These are phyloP conservation scores for Hondaea fermentalgiana DNA, from an alignment of 108 stramenopile genomes.

Conservation along the genomic window DNA sequence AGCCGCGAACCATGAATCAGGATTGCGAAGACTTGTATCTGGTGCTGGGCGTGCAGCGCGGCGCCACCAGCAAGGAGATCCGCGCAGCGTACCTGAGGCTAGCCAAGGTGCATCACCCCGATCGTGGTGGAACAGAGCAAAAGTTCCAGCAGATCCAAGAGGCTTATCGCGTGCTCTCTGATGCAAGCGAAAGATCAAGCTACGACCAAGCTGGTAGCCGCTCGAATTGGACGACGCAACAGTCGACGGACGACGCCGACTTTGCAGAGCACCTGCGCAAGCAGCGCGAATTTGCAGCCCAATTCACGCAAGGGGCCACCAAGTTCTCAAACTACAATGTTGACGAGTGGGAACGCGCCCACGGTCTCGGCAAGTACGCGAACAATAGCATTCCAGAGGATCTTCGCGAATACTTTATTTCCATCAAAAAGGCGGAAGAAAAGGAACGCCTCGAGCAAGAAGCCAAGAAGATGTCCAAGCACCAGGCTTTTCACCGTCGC, in stretches of 20 bases:
- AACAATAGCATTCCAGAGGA: background rate
- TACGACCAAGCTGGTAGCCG: background rate
- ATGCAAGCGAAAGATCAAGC: background rate
- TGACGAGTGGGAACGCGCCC: background rate
- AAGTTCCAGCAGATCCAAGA: background rate
- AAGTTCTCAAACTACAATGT: background rate
- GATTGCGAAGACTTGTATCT: background rate
- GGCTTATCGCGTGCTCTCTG: background rate
- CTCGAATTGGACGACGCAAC: background rate
- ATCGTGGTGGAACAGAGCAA: background rate
- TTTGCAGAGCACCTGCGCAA: background rate
- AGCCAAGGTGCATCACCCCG: conserved; percentile 1
- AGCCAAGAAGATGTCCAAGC: background rate
- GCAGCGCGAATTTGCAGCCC: background rate
- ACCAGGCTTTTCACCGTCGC: background rate
- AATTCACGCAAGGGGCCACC: background rate
- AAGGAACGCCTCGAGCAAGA: background rate
- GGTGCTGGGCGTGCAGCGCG: background rate
- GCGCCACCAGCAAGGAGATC: background rate
- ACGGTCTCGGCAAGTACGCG: background rate
- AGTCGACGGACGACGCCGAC: background rate
- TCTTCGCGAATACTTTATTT: background rate
- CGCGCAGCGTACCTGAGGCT: background rate
- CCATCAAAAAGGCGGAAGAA: background rate
- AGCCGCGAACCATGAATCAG: no score